A percentile compares a stretch with the other conserved stretches of the same genome.
phyloP scores from a whole-genome alignment of 2,329 filamentous ascomycete species.

The Paraconiothyrium sp. region DNA sequence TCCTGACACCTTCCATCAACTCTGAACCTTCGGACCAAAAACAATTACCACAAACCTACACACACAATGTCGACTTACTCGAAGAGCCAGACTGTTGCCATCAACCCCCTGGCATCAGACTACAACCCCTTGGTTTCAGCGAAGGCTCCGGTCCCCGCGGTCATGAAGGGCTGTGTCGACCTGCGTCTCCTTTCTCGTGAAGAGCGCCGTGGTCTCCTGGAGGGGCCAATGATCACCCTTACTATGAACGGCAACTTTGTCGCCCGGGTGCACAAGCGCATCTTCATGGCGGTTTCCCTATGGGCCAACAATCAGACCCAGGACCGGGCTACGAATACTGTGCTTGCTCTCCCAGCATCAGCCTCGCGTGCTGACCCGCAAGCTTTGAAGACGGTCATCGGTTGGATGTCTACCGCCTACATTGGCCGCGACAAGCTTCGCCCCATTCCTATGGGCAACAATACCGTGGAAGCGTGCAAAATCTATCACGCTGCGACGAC shows the following conservation, averaged over 20 bases:
- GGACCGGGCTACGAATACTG: background rate
- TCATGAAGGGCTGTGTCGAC: background rate
- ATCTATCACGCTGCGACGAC: background rate
- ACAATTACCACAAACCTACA: no score
- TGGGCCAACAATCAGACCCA: background rate
- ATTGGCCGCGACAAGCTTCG: background rate
- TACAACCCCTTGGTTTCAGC: background rate
- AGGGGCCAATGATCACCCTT: background rate
- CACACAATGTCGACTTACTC: no score
- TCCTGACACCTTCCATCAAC: no score
- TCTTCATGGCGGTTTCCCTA: background rate
- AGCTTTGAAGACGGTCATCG: background rate
- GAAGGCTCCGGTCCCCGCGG: background rate
- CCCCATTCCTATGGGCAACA: background rate
- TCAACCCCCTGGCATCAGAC: background rate
- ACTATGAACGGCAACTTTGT: background rate
- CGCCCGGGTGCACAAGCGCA: background rate
- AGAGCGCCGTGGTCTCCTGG: background rate
- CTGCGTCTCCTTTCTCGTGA: background rate
- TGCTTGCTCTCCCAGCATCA: background rate
- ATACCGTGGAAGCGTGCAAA: slow-evolving; percentile 6
- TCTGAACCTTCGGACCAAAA: no score
- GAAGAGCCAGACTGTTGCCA: background rate
- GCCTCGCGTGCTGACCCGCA: background rate
- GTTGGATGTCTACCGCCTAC: background rate